Conservation (phyloP, 352 stramenopile genomes). For the Globisporangium alternatum region DNA sequence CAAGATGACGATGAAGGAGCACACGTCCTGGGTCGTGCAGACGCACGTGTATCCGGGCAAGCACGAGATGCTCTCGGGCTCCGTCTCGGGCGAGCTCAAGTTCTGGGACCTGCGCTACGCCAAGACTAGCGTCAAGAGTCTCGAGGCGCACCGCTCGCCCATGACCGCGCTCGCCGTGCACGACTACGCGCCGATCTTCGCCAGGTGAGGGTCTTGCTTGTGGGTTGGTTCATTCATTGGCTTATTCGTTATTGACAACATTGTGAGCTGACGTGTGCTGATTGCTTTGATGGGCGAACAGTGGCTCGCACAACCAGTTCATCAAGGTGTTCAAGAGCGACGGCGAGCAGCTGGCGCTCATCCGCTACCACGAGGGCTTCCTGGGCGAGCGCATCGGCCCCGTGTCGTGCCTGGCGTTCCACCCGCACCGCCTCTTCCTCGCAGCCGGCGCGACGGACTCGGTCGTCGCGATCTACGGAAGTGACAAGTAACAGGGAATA, state of each 20-base stretch:
- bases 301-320: conserved; percentile 98
- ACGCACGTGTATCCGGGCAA: conserved; percentile 74
- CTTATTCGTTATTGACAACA: conserved; percentile 1
- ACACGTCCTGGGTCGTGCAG: conserved; percentile 96
- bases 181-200: conserved; percentile 94
- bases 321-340: conserved; percentile 97
- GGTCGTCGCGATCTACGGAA: conserved; percentile 93
- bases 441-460: conserved; percentile 95
- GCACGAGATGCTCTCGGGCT: conserved; percentile 93
- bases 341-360: conserved; percentile 78
- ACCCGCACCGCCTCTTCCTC: conserved; percentile 94
- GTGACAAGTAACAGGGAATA: conserved; percentile 49
- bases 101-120: conserved; percentile 96
- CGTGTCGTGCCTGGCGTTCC: conserved; percentile 96
- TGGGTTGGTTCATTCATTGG: conserved; percentile 3
- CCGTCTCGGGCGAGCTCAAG: conserved; percentile 93
- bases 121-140: conserved; percentile 74
- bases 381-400: conserved; percentile 95
- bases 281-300: conserved; percentile 20
- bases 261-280: not conserved
- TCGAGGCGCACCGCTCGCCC: conserved; percentile 89
- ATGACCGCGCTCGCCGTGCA: conserved; percentile 98
- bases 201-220: conserved; percentile 51
- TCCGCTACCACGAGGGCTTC: conserved; percentile 96
- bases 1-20: conserved; percentile 84